phyloP scores from a whole-genome alignment of 441 rosid species.

The Geranium incanum region DNA sequence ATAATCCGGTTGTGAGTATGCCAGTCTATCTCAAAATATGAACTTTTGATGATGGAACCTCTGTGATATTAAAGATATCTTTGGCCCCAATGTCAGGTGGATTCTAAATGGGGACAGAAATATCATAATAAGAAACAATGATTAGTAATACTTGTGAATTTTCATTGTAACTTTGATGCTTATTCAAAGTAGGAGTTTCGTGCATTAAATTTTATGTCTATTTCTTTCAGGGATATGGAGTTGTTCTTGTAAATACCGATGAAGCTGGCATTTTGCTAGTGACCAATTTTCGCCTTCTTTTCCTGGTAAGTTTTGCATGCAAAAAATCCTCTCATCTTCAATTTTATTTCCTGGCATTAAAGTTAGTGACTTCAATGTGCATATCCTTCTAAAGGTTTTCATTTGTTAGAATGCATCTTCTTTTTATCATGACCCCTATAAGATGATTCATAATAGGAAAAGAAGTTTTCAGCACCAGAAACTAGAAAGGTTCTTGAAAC shows the following conservation, averaged over 20 bases:
- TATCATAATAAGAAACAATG: not conserved
- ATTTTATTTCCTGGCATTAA: not conserved
- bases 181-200: not conserved
- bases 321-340: not conserved
- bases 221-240: slow-evolving; percentile 64
- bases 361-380: not conserved
- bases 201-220: slow-evolving; percentile 5
- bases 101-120: not conserved
- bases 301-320: slow-evolving; percentile 55
- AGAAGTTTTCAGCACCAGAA: not conserved
- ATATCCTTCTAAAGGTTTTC: not conserved
- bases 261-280: slow-evolving; percentile 74
- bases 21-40: too few species aligned
- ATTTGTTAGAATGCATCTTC: not conserved
- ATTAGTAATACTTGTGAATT: not conserved
- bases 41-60: not conserved
- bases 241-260: slow-evolving; percentile 74
- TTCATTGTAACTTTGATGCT: not conserved
- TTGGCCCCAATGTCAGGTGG: not conserved
- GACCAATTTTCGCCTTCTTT: slow-evolving; percentile 84
- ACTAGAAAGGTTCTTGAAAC: not conserved
- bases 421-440: not conserved
- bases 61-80: not conserved
- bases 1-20: too few species aligned
- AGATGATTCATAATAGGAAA: not conserved